Evolutionary conservation across 2,329 filamentous ascomycete species (phyloP).

Genomic region (Paraconiothyrium sp.): DNA sequence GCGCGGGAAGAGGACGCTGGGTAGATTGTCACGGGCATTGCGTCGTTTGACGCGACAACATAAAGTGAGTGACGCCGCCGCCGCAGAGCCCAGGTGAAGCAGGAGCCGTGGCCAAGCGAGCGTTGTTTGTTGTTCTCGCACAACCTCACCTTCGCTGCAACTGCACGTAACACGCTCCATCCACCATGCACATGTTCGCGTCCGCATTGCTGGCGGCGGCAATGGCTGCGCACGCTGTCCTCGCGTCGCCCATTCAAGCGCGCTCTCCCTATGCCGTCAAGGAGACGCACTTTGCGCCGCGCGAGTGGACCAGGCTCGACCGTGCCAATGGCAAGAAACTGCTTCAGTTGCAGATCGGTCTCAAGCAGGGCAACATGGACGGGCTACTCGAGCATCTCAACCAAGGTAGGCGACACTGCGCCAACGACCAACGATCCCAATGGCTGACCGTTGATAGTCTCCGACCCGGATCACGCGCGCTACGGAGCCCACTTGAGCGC

Average conservation of each 20-base stretch:
- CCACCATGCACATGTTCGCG: conserved; percentile 34
- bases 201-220: conserved; percentile 39
- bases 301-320: conserved; percentile 60
- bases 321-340: conserved; percentile 59
- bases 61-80: conserved; percentile 9
- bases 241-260: conserved; percentile 50
- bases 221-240: conserved; percentile 36
- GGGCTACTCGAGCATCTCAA: conserved; percentile 65
- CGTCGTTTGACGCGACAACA: conserved; percentile 9
- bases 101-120: neutral
- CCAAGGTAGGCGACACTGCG: conserved; percentile 52
- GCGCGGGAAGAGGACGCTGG: neutral
- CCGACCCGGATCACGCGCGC: conserved; percentile 62
- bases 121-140: neutral
- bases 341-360: conserved; percentile 65
- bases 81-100: neutral
- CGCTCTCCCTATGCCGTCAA: conserved; percentile 63
- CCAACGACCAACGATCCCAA: neutral
- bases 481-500: conserved; percentile 65
- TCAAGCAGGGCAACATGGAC: conserved; percentile 66
- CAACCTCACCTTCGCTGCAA: conserved; percentile 3
- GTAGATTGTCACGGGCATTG: neutral
- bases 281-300: conserved; percentile 63
- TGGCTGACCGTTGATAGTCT: conserved; percentile 42
- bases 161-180: conserved; percentile 9